Conservation (phyloP, 2,329 filamentous ascomycete genomes). For the Neopestalotiopsis sp. region DNA sequence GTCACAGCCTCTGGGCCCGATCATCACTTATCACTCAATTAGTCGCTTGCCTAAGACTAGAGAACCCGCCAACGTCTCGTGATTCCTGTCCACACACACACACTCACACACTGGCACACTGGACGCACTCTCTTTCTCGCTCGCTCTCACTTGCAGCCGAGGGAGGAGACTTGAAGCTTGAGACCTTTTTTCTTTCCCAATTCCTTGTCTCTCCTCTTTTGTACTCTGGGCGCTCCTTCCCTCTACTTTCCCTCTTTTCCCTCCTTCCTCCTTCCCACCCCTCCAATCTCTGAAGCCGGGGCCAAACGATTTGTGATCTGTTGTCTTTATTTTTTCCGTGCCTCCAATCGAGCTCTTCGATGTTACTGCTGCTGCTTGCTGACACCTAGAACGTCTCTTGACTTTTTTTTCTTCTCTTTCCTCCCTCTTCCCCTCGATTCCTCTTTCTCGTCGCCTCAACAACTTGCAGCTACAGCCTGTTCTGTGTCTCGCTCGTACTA, state of each 20-base stretch:
- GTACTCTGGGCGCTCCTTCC: neutral
- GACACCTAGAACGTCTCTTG: no score
- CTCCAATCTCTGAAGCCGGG: neutral
- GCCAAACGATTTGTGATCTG: neutral
- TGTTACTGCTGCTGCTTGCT: no score
- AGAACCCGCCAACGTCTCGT: slow-evolving; percentile 3
- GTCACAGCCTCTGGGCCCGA: neutral
- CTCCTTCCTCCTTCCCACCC: neutral
- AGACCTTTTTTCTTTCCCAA: neutral
- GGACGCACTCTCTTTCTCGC: neutral
- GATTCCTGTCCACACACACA: neutral
- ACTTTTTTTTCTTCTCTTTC: no score
- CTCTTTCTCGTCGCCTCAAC: neutral
- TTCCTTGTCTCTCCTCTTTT: slow-evolving; percentile 1
- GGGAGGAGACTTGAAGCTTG: neutral
- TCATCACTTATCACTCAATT: neutral
- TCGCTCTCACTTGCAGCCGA: neutral
- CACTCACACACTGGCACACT: neutral
- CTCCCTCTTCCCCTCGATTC: neutral
- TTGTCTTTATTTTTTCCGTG: no score
- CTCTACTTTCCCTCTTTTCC: neutral
- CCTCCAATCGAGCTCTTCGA: no score
- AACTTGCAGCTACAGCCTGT: neutral
- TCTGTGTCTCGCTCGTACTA: slow-evolving; percentile 1
- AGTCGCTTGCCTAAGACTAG: neutral